Base-by-base conservation (phyloP, 1,139 yeast genomes). In the Yamadazyma mexicana region DNA sequence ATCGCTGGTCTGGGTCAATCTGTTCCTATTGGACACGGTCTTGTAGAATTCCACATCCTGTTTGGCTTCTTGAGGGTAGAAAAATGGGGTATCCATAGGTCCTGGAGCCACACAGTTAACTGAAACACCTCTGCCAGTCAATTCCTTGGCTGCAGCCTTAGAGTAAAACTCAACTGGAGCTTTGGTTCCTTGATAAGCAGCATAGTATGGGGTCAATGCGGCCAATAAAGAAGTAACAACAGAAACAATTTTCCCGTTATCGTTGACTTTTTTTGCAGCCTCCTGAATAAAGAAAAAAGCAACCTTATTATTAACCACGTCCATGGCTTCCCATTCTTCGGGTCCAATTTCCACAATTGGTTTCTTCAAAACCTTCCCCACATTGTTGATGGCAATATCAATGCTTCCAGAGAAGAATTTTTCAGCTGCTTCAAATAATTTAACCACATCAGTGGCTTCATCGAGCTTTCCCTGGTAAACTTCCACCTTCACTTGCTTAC, bases 71-170 rank as follows among this genome's bases (percentile, higher is more conserved):
- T 78, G 83, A 17, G 78, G 77, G 50, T 79, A 79, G 56, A 81
- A 73, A 63, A 81, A 81, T 40, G 85, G 84, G 17, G 86, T 81
- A 52, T 80, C 85, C 84, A 81, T 81, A 34, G 87, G 86, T 34
- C 86, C 87, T 35, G 86, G 87, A 3, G 85, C 83, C 43, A 81
- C 77, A 51, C 75, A 68, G 51, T 76, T 79, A 50, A 76, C 82
- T 9, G 78, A 66, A 44, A 81, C 75, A 9, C 71, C 68, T 49
- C 64, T 71, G 17, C 63, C 57, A 22, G 61, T 64, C 44, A 77
- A 66, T 54, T 81, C 86, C 58, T 80, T 78, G 12, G 84, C 75
- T 12, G 80, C 75, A 16, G 83, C 62, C 50, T 79, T 77, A 42
- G 72, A 57, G 59, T 76, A 77, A 59, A 67, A 73, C 53, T 78